phyloP scores from a whole-genome alignment of 192 early-diverging fungal genomes.

The Podila epigama region DNA sequence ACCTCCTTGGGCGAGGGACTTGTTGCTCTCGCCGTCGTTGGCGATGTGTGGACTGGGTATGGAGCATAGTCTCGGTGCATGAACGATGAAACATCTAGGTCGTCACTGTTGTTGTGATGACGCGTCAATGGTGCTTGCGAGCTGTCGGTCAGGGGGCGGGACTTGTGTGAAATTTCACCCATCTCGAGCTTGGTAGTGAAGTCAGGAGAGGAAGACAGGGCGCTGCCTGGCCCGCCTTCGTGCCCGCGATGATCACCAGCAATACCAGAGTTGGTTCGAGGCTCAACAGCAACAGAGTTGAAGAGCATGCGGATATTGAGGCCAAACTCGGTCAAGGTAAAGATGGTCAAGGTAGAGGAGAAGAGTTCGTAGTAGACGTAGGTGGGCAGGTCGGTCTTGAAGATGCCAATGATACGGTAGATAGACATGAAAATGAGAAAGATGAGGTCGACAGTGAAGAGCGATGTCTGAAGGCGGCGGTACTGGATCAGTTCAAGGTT shows the following conservation, averaged over 20 bases:
- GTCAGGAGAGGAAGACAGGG: neutral
- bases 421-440: slow-evolving; percentile 47
- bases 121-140: neutral
- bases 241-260: neutral
- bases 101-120: neutral
- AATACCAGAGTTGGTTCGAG: neutral
- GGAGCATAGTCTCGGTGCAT: slow-evolving; percentile 4
- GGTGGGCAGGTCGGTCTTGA: slow-evolving; percentile 28
- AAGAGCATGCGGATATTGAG: slow-evolving; percentile 44
- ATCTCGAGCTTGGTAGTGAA: neutral
- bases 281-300: slow-evolving; percentile 15
- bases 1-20: neutral
- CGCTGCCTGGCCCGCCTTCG: neutral
- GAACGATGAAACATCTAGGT: neutral
- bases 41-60: neutral
- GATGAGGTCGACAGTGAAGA: slow-evolving; percentile 43
- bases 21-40: neutral
- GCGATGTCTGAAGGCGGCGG: slow-evolving; percentile 33
- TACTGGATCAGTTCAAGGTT: slow-evolving; percentile 30
- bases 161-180: neutral
- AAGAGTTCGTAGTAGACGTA: slow-evolving; percentile 48
- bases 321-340: slow-evolving; percentile 48
- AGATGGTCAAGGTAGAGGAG: slow-evolving; percentile 46
- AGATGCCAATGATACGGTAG: slow-evolving; percentile 40
- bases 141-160: neutral